A percentile compares a stretch with the other conserved stretches of the same genome.
Evolutionary conservation across 306 rosid genomes (phyloP).

Genomic region (Lathyrus sativus): DNA sequence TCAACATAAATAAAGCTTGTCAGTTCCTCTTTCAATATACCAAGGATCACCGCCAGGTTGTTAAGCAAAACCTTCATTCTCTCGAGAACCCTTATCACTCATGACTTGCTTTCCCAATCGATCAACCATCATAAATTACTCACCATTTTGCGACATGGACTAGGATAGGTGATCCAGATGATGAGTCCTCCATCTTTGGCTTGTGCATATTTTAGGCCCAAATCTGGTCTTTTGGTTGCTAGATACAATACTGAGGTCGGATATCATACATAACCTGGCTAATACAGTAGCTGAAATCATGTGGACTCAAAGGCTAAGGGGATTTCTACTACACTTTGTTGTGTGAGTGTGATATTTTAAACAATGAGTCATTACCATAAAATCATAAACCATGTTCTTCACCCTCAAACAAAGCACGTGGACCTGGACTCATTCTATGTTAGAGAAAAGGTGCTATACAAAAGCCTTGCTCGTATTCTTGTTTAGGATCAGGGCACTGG

Average conservation of each 20-base stretch:
- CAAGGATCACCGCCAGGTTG: too few relatives aligned
- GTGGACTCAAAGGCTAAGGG: background rate
- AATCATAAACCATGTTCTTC: background rate
- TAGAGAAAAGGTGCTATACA: background rate
- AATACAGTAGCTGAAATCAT: background rate
- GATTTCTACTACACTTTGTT: background rate
- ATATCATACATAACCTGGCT: background rate
- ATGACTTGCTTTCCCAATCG: background rate
- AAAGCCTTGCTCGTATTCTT: background rate
- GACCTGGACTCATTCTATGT: background rate
- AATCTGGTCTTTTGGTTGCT: background rate
- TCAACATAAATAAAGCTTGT: background rate
- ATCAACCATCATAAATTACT: background rate
- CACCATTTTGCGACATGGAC: background rate
- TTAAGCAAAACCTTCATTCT: background rate
- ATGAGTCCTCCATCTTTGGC: background rate
- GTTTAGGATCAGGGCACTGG: background rate
- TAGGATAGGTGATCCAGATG: background rate
- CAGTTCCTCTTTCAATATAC: background rate
- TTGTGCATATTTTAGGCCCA: background rate
- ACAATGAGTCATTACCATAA: background rate
- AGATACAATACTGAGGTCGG: background rate
- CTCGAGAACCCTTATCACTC: background rate
- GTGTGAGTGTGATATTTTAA: background rate
- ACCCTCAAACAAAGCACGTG: background rate